Evolutionary conservation across 768 basidiomycete genomes (phyloP).

Genomic region (Leccinum variicolor): DNA sequence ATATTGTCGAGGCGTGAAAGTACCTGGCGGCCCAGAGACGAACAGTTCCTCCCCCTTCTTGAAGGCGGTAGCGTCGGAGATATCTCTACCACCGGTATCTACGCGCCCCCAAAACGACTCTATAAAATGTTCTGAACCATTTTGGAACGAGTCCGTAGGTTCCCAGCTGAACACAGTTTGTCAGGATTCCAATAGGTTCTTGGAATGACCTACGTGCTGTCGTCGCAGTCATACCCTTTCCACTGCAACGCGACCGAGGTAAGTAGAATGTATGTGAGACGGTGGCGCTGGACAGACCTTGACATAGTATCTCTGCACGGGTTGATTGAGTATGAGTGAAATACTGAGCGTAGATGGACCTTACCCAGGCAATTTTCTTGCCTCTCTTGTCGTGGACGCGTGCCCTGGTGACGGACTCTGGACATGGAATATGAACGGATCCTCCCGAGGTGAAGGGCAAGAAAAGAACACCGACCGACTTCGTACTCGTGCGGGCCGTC

Average conservation of each 20-base stretch:
- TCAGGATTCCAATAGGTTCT: not conserved
- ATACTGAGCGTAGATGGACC: slow-evolving; percentile 5
- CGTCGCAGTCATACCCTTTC: slow-evolving; percentile 54
- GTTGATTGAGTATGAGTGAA: slow-evolving; percentile 10
- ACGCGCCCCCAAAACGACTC: slow-evolving; percentile 37
- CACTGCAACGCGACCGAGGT: slow-evolving; percentile 39
- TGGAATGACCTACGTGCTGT: slow-evolving; percentile 51
- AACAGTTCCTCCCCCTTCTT: slow-evolving; percentile 51
- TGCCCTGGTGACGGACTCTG: slow-evolving; percentile 56
- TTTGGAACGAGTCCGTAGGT: slow-evolving; percentile 55
- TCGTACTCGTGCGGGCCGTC: slow-evolving; percentile 53
- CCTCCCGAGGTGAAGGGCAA: not conserved
- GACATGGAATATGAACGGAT: not conserved
- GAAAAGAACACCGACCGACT: slow-evolving; percentile 50
- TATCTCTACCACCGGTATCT: slow-evolving; percentile 41
- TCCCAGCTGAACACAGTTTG: slow-evolving; percentile 53
- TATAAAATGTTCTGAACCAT: slow-evolving; percentile 51
- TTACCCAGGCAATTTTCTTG: slow-evolving; percentile 51
- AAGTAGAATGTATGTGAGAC: not conserved
- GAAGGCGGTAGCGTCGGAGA: slow-evolving; percentile 47
- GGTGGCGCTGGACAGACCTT: slow-evolving; percentile 40
- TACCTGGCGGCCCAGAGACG: slow-evolving; percentile 61
- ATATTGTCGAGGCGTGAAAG: not conserved
- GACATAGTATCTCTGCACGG: slow-evolving; percentile 51
- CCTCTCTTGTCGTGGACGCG: slow-evolving; percentile 45